Conservation (phyloP, 306 rosid genomes). For the Astragalus glycyphyllos region DNA sequence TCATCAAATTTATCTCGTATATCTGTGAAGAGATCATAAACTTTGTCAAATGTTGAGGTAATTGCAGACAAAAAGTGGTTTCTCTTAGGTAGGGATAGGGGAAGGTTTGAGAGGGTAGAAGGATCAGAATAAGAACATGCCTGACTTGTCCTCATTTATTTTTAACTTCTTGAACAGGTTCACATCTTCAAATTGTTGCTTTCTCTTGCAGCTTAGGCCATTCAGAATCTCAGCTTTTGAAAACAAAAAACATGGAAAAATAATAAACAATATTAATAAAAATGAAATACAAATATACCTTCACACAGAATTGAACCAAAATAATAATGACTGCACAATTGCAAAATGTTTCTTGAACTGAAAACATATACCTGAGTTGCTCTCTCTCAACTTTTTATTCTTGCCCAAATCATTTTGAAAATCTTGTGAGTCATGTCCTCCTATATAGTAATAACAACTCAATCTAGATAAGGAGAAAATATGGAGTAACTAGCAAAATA, state of each 20-base stretch:
- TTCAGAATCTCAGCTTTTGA: slow-evolving; percentile 39
- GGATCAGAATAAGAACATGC: slow-evolving; percentile 40
- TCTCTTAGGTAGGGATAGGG: background rate
- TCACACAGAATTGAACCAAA: background rate
- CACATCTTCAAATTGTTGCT: slow-evolving; percentile 55
- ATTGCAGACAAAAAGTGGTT: background rate
- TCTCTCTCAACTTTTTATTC: slow-evolving; percentile 58
- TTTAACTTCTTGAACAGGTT: slow-evolving; percentile 67
- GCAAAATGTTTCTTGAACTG: background rate
- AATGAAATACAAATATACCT: slow-evolving; percentile 8
- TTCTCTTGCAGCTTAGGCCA: slow-evolving; percentile 64
- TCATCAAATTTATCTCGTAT: slow-evolving; percentile 33
- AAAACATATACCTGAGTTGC: slow-evolving; percentile 51
- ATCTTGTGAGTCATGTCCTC: slow-evolving; percentile 53
- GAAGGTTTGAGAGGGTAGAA: background rate
- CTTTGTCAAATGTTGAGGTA: slow-evolving; percentile 22
- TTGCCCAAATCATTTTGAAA: slow-evolving; percentile 41
- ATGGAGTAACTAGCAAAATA: background rate
- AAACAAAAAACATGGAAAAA: background rate
- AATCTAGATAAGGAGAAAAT: slow-evolving; percentile 9
- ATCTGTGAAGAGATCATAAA: slow-evolving; percentile 41
- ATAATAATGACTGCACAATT: background rate
- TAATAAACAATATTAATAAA: background rate
- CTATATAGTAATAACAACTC: slow-evolving; percentile 46
- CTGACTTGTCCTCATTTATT: slow-evolving; percentile 62